Evolutionary conservation across 305 asterid species (phyloP).

Genomic region (Fraxinus platypoda): DNA sequence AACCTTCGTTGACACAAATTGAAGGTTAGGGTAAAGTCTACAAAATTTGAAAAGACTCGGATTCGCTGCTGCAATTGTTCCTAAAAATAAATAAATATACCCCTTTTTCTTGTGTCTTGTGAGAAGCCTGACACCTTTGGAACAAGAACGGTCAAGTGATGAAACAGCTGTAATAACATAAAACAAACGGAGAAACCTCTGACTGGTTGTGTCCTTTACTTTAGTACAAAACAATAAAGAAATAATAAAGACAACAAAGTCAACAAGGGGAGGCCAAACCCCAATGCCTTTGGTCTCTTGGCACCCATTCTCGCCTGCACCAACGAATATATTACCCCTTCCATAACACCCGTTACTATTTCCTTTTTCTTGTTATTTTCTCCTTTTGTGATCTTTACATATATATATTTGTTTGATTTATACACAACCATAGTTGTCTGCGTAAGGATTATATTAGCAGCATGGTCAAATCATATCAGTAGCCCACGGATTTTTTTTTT

Average conservation of each 20-base stretch:
- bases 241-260: slow-evolving; percentile 43
- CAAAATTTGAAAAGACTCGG: neutral
- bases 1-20: neutral
- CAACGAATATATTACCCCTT: slow-evolving; percentile 26
- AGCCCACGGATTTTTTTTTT: slow-evolving; percentile 17
- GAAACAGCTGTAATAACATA: slow-evolving; percentile 32
- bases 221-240: slow-evolving; percentile 30
- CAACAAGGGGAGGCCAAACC: slow-evolving; percentile 53
- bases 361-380: slow-evolving; percentile 3
- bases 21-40: neutral
- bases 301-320: slow-evolving; percentile 48
- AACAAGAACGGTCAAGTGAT: slow-evolving; percentile 3
- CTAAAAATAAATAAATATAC: neutral
- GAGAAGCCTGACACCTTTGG: slow-evolving; percentile 8
- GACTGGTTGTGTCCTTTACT: slow-evolving; percentile 32
- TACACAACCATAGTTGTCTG: neutral
- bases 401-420: neutral
- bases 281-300: slow-evolving; percentile 35
- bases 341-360: neutral
- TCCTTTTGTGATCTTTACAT: neutral
- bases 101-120: slow-evolving; percentile 11
- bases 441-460: slow-evolving; percentile 23
- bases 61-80: neutral
- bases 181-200: slow-evolving; percentile 28
- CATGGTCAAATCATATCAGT: slow-evolving; percentile 25